Percentiles rank a stretch among this genome's conserved stretches.
phyloP scores from a whole-genome alignment of 192 early-diverging fungal species.

The Phlyctochytrium bullatum region DNA sequence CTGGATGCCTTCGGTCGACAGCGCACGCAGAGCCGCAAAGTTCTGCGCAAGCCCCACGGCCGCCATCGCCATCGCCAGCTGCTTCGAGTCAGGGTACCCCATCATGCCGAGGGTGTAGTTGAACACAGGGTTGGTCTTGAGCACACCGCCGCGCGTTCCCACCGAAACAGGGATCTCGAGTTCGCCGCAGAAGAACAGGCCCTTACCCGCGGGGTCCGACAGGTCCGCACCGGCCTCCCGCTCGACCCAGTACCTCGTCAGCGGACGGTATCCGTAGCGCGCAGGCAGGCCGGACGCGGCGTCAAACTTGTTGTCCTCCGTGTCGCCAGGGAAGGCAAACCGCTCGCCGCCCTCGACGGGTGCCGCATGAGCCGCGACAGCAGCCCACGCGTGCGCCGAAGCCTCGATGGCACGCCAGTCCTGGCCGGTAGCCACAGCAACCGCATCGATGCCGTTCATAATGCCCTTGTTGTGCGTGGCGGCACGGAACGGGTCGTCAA shows the following conservation, averaged over 20 bases:
- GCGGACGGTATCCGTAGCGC: constrained; percentile 53
- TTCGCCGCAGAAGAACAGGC: constrained; percentile 59
- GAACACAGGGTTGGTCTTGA: constrained; percentile 72
- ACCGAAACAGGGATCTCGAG: constrained; percentile 67
- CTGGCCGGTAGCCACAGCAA: constrained; percentile 72
- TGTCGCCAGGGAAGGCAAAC: neutral
- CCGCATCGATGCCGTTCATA: constrained; percentile 80
- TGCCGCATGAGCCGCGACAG: constrained; percentile 25
- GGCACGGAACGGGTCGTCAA: constrained; percentile 67
- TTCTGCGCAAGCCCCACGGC: constrained; percentile 74
- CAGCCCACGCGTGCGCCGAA: constrained; percentile 66
- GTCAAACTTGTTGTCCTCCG: neutral
- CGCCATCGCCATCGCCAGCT: constrained; percentile 62
- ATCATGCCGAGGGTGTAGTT: constrained; percentile 64
- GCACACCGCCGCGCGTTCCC: constrained; percentile 73
- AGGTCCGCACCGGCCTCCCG: constrained; percentile 28
- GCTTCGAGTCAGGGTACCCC: constrained; percentile 60
- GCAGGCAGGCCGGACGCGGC: constrained; percentile 15
- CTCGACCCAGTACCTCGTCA: constrained; percentile 75
- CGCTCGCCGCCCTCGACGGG: neutral
- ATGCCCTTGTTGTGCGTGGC: constrained; percentile 80
- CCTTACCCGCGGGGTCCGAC: constrained; percentile 31
- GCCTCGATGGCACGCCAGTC: constrained; percentile 80
- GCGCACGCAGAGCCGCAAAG: constrained; percentile 72
- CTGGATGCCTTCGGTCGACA: constrained; percentile 74